phyloP scores from a whole-genome alignment of 78 protist genomes.

The Dictyostelium intermedium region DNA sequence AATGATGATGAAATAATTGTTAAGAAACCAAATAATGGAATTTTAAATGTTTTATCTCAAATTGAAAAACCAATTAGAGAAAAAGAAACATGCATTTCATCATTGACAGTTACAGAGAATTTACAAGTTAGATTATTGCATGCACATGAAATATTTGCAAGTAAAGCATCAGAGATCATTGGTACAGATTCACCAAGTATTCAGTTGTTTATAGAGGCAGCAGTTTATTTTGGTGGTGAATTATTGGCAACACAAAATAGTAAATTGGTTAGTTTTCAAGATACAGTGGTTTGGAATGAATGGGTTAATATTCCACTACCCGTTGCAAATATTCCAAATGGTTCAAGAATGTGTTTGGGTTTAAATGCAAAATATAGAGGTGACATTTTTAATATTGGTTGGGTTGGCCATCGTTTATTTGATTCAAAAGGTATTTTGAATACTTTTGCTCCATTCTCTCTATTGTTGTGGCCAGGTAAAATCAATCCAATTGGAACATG shows the following conservation, averaged over 20 bases:
- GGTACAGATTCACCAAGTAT: slow-evolving; percentile 37
- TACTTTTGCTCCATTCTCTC: slow-evolving; percentile 50
- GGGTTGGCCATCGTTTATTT: slow-evolving; percentile 68
- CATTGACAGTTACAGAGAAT: slow-evolving; percentile 16
- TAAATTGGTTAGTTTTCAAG: slow-evolving; percentile 11
- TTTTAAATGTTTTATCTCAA: neutral
- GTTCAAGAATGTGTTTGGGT: slow-evolving; percentile 50
- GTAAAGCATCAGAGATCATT: neutral
- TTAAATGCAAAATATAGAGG: slow-evolving; percentile 35
- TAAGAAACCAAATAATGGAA: neutral
- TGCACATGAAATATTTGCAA: slow-evolving; percentile 59
- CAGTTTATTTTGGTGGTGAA: slow-evolving; percentile 65
- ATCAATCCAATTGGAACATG: slow-evolving; percentile 72
- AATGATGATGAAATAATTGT: neutral
- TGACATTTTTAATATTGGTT: slow-evolving; percentile 5
- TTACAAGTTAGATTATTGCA: slow-evolving; percentile 42
- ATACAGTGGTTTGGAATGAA: slow-evolving; percentile 78
- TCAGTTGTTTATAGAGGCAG: slow-evolving; percentile 16
- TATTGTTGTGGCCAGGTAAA: slow-evolving; percentile 72
- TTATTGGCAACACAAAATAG: neutral
- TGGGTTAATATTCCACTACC: slow-evolving; percentile 50
- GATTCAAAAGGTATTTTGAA: slow-evolving; percentile 40
- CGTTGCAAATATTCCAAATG: slow-evolving; percentile 30
- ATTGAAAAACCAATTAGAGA: neutral
- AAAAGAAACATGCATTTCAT: neutral